Percentiles rank a stretch among this genome's conserved stretches.
Conservation (phyloP, 768 basidiomycete species). For the Suillus placidus region DNA sequence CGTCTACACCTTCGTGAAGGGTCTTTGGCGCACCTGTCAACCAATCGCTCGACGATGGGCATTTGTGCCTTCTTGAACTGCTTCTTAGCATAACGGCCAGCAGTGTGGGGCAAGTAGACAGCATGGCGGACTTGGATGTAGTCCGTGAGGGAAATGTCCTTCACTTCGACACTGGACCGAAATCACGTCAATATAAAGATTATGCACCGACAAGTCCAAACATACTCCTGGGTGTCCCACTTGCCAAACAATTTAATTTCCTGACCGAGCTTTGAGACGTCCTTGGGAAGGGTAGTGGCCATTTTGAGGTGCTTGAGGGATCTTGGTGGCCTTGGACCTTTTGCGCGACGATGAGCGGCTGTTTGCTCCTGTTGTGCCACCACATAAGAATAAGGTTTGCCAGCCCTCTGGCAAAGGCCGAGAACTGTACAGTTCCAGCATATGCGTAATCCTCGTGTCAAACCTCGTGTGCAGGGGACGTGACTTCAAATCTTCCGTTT, state of each 20-base stretch:
- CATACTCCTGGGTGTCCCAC: constrained; percentile 98
- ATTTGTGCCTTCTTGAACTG: constrained; percentile 99
- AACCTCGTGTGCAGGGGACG: not conserved
- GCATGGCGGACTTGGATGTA: constrained; percentile 99
- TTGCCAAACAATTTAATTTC: constrained; percentile 98
- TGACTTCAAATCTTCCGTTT: not conserved
- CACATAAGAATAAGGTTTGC: constrained; percentile 28
- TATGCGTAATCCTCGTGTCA: not conserved
- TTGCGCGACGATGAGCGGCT: constrained; percentile 27
- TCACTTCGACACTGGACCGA: constrained; percentile 84
- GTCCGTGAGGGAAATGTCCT: constrained; percentile 98
- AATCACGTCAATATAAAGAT: constrained; percentile 19
- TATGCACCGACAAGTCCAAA: constrained; percentile 21
- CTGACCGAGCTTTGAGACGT: constrained; percentile 77
- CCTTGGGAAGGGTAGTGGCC: constrained; percentile 80
- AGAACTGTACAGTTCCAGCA: constrained; percentile 32
- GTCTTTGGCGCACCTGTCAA: constrained; percentile 73
- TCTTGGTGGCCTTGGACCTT: constrained; percentile 22
- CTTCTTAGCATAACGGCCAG: constrained; percentile 99
- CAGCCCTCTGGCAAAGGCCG: constrained; percentile 23
- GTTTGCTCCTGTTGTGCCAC: constrained; percentile 24
- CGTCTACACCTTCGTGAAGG: not conserved
- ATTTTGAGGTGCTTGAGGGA: constrained; percentile 51
- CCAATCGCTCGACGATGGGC: constrained; percentile 99
- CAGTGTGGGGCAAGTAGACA: constrained; percentile 97